Percentiles rank a stretch among this genome's conserved stretches.
Evolutionary conservation across 192 early-diverging fungal species (phyloP).

Genomic region (Chytriomyces sp.): DNA sequence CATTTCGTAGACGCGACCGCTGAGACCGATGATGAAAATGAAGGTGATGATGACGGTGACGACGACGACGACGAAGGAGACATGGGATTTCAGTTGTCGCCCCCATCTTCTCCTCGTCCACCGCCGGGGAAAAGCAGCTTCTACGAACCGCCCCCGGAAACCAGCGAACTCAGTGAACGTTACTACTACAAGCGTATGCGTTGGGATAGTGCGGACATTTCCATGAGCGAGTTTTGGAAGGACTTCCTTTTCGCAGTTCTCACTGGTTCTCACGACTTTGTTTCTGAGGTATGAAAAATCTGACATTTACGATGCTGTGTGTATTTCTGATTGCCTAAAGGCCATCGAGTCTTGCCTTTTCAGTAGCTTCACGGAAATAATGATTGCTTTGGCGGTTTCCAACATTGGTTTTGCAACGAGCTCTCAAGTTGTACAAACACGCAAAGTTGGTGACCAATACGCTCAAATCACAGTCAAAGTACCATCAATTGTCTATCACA

Average conservation of each 20-base stretch:
- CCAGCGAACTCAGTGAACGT: constrained; percentile 18
- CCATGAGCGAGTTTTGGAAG: constrained; percentile 24
- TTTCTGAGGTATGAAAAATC: constrained; percentile 5
- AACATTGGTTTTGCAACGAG: background rate
- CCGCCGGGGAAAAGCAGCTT: background rate
- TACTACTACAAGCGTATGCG: constrained; percentile 13
- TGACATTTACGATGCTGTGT: background rate
- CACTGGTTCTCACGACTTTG: background rate
- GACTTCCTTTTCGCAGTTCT: background rate
- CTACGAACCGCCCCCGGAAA: constrained; percentile 23
- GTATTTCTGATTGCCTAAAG: too few relatives aligned
- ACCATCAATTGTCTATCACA: constrained; percentile 23
- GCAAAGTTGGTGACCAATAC: background rate
- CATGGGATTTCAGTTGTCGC: background rate
- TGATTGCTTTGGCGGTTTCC: constrained; percentile 11
- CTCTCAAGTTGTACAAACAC: background rate
- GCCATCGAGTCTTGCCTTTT: background rate
- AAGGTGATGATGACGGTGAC: background rate
- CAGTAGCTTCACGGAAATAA: constrained; percentile 23
- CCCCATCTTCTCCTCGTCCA: background rate
- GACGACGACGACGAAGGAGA: background rate
- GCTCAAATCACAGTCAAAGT: background rate
- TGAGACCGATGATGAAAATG: background rate
- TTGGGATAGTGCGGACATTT: constrained; percentile 2
- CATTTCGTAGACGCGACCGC: background rate